Conservation (phyloP, 225 moss, liverwort and hornwort genomes). For the Takakia lepidozioides region DNA sequence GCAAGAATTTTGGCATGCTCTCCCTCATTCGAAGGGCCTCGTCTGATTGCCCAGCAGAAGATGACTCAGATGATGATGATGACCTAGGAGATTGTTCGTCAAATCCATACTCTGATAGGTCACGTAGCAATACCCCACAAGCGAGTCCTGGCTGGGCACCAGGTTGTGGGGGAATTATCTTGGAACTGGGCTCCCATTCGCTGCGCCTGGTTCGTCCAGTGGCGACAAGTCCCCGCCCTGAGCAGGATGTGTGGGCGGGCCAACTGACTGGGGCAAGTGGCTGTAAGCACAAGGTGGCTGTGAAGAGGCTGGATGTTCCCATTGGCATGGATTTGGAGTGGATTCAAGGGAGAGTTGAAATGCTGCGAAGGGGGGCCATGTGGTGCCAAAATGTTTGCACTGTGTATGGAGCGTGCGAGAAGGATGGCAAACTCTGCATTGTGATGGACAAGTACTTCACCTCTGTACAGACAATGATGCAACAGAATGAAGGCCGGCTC, state of each 20-base stretch:
- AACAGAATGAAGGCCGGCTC: conserved; percentile 42
- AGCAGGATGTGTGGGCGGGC: conserved; percentile 42
- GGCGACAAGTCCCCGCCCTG: conserved; percentile 21
- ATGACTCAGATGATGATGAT: conserved; percentile 42
- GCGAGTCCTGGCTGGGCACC: conserved; percentile 43
- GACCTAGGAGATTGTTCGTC: conserved; percentile 28
- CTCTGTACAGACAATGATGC: conserved; percentile 43
- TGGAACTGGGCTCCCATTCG: conserved; percentile 37
- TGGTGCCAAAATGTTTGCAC: conserved; percentile 52
- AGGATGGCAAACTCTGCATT: conserved; percentile 41
- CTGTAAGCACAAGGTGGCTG: conserved; percentile 44
- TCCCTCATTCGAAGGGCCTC: conserved; percentile 35
- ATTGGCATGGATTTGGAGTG: conserved; percentile 34
- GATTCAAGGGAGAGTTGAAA: conserved; percentile 40
- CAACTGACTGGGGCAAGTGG: conserved; percentile 28
- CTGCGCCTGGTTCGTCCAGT: conserved; percentile 26
- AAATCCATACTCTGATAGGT: conserved; percentile 40
- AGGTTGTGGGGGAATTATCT: conserved; percentile 21
- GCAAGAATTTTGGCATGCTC: conserved; percentile 43
- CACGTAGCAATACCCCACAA: conserved; percentile 40
- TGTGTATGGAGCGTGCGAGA: conserved; percentile 33
- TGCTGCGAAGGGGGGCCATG: conserved; percentile 32
- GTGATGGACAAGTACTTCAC: conserved; percentile 41
- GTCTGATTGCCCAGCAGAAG: conserved; percentile 34
- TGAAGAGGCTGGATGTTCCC: conserved; percentile 38